phyloP scores from a whole-genome alignment of 1,284 basidiomycete species.

The Earliella scabrosa region DNA sequence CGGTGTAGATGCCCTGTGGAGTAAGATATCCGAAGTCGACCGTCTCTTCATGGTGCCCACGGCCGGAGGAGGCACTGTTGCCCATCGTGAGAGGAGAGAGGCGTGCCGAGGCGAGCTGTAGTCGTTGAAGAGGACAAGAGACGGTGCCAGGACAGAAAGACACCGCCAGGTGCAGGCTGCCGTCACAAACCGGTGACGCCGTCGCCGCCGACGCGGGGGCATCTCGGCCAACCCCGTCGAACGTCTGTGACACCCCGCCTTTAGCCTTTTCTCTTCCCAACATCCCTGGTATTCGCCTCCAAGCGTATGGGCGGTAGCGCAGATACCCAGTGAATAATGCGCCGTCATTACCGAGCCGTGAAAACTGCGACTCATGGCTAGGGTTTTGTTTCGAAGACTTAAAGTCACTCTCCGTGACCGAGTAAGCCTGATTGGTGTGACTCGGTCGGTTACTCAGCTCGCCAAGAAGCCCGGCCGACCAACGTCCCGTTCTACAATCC shows the following conservation, averaged over 20 bases:
- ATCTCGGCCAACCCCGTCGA: slow-evolving; percentile 13
- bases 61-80: slow-evolving; percentile 75
- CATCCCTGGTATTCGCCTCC: not conserved
- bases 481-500: too few species aligned
- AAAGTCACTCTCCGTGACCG: not conserved
- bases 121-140: slow-evolving; percentile 16
- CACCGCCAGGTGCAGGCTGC: slow-evolving; percentile 22
- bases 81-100: slow-evolving; percentile 57
- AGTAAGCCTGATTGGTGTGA: not conserved
- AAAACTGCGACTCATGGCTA: too few species aligned
- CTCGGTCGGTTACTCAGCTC: not conserved
- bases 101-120: slow-evolving; percentile 8
- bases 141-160: slow-evolving; percentile 13
- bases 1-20: slow-evolving; percentile 91
- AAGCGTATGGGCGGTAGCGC: too few species aligned
- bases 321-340: too few species aligned
- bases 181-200: slow-evolving; percentile 25
- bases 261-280: not conserved
- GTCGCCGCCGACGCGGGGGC: slow-evolving; percentile 4
- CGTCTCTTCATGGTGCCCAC: slow-evolving; percentile 73
- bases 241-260: not conserved
- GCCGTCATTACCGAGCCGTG: too few species aligned
- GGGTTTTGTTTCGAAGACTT: too few species aligned
- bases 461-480: too few species aligned
- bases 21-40: slow-evolving; percentile 84